A percentile compares a stretch with the other conserved stretches of the same genome.
Conservation (phyloP, 768 basidiomycete species). For the Termitomyces sp. region DNA sequence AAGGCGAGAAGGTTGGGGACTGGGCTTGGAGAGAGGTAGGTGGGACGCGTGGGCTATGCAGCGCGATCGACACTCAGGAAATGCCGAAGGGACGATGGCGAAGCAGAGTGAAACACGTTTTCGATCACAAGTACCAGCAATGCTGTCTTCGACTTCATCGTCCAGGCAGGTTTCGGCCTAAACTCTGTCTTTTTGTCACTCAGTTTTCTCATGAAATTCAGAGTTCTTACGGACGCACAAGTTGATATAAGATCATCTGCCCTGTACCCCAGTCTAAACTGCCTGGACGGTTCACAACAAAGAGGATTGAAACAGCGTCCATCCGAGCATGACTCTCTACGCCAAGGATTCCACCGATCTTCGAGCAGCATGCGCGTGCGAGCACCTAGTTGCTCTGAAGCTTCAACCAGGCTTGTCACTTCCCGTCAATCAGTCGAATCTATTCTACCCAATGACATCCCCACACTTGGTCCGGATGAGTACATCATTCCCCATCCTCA, state of each 20-base stretch:
- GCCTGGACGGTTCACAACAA: not conserved
- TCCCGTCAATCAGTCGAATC: constrained; percentile 21
- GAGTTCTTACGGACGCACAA: not conserved
- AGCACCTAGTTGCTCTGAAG: constrained; percentile 3
- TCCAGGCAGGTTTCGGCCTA: not conserved
- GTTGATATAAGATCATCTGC: not conserved
- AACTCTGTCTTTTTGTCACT: not conserved
- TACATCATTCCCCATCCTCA: constrained; percentile 47
- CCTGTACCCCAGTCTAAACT: not conserved
- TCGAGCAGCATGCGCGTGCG: not conserved
- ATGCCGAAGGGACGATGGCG: not conserved
- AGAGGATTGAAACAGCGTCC: not conserved
- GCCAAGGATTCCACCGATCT: not conserved
- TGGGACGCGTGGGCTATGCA: constrained; percentile 9
- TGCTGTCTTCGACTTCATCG: not conserved
- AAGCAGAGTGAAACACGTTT: not conserved
- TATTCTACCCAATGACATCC: constrained; percentile 46
- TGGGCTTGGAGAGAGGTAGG: constrained; percentile 34
- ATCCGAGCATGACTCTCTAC: not conserved
- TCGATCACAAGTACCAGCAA: not conserved
- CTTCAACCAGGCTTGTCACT: constrained; percentile 9
- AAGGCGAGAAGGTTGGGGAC: constrained; percentile 42
- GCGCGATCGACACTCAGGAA: not conserved
- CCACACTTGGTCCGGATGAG: constrained; percentile 32
- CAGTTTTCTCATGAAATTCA: not conserved